These are phyloP conservation scores for Nissolia schottii DNA, from an alignment of 306 rosid species.

Conservation along the genomic window DNA sequence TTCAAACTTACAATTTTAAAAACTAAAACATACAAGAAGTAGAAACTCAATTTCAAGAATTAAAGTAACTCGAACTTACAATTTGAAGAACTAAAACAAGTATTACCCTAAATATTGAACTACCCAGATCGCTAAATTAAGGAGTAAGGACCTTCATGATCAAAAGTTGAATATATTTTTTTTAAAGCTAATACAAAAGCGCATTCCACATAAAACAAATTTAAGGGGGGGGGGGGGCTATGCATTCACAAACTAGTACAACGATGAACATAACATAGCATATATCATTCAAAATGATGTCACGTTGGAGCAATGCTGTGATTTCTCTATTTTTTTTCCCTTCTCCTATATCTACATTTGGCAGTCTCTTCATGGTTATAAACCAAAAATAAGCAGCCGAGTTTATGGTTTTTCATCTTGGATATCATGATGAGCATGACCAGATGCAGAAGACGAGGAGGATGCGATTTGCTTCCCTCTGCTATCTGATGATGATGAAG, in stretches of 20 bases:
- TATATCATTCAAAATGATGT: background rate
- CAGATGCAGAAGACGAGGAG: constrained; percentile 33
- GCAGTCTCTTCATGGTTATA: constrained; percentile 15
- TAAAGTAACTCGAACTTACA: no score
- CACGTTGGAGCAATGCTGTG: constrained; percentile 25
- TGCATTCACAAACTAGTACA: constrained; percentile 30
- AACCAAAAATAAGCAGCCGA: background rate
- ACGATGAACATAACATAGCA: constrained; percentile 16
- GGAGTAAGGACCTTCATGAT: background rate
- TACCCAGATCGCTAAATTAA: background rate
- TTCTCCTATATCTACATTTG: constrained; percentile 41
- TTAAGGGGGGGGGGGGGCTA: constrained; percentile 20
- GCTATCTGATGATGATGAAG: constrained; percentile 35
- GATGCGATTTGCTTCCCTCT: constrained; percentile 52
- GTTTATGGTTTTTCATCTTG: constrained; percentile 27
- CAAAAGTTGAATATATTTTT: background rate
- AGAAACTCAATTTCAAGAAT: no score
- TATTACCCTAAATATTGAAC: background rate
- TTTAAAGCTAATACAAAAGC: background rate
- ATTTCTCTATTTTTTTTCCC: constrained; percentile 27
- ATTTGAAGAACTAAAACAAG: no score
- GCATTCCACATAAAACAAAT: constrained; percentile 1
- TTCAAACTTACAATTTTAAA: no score
- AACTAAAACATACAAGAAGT: no score
- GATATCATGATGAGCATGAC: constrained; percentile 5